Percentiles rank a stretch among this genome's conserved stretches.
These are phyloP conservation scores for Ophiosphaerella korrae DNA, from an alignment of 2,329 filamentous ascomycete species.

Conservation along the genomic window DNA sequence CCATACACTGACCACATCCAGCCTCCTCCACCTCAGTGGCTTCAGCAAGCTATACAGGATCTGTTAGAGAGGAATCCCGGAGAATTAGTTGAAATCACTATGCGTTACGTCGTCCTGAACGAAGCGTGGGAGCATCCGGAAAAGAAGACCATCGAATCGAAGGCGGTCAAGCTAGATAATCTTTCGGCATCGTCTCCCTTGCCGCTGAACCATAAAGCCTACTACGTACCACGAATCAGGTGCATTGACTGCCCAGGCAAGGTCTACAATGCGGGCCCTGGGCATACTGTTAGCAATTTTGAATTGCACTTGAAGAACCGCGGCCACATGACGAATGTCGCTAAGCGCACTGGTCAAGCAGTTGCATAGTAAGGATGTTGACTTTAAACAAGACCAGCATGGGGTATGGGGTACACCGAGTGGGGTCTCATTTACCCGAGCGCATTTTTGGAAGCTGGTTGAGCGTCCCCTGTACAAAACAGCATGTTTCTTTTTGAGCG, in stretches of 20 bases:
- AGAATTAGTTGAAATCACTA: constrained; percentile 85
- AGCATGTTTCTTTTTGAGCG: constrained; percentile 13
- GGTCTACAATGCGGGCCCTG: constrained; percentile 88
- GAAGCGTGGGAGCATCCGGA: constrained; percentile 50
- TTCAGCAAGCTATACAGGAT: constrained; percentile 72
- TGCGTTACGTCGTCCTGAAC: constrained; percentile 88
- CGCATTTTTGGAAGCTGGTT: constrained; percentile 13
- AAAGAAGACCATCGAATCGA: constrained; percentile 59
- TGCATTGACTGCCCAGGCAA: constrained; percentile 94
- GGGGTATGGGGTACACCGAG: constrained; percentile 7
- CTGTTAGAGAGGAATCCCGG: constrained; percentile 74
- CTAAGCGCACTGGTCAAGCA: constrained; percentile 35
- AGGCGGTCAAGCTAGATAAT: constrained; percentile 61
- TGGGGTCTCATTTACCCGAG: constrained; percentile 14
- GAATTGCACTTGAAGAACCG: constrained; percentile 90
- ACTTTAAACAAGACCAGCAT: no score
- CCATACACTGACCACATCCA: constrained; percentile 47
- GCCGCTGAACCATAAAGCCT: constrained; percentile 71
- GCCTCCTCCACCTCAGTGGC: constrained; percentile 88
- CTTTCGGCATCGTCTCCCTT: constrained; percentile 55
- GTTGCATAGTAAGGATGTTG: background rate
- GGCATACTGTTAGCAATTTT: constrained; percentile 85
- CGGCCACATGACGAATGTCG: constrained; percentile 59
- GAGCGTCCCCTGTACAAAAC: constrained; percentile 26
- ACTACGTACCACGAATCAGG: constrained; percentile 85